Percentiles rank a stretch among this genome's conserved stretches.
phyloP scores from a whole-genome alignment of 176 grass and related monocot species.

The Oryza nivara region DNA sequence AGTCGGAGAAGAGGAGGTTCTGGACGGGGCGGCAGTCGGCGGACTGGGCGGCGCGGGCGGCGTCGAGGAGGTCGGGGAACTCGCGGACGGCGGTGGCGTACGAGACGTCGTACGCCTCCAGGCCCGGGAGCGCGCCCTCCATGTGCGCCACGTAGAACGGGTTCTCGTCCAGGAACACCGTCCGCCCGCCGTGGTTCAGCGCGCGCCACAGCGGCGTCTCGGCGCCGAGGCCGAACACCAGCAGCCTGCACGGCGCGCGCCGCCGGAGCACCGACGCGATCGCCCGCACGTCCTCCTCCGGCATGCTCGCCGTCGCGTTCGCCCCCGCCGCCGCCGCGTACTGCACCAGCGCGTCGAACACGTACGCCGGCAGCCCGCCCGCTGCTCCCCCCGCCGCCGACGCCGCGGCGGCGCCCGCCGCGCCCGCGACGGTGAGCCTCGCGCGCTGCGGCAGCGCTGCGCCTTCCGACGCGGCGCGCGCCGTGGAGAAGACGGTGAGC shows the following conservation, averaged over 20 bases:
- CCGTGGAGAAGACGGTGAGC: conserved; percentile 64
- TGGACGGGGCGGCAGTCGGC: conserved; percentile 90
- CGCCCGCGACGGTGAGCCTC: not conserved
- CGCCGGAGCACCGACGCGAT: conserved; percentile 77
- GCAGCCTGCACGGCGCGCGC: conserved; percentile 73
- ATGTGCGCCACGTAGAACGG: conserved; percentile 89
- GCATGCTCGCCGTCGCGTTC: conserved; percentile 73
- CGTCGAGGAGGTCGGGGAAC: conserved; percentile 54
- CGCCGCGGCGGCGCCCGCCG: too few relatives aligned
- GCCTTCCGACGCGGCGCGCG: conserved; percentile 2
- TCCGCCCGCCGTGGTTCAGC: conserved; percentile 90
- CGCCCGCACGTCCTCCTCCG: conserved; percentile 61
- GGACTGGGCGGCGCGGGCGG: conserved; percentile 39
- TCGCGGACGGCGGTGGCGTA: conserved; percentile 82
- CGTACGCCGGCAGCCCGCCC: conserved; percentile 46
- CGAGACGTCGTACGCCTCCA: conserved; percentile 90
- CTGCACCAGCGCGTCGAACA: conserved; percentile 86
- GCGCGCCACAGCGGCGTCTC: conserved; percentile 96
- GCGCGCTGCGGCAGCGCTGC: not conserved
- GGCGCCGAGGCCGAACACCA: conserved; percentile 85
- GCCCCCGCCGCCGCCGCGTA: conserved; percentile 73
- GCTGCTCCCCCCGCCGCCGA: not conserved
- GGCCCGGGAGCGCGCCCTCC: conserved; percentile 63
- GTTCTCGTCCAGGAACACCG: conserved; percentile 99
- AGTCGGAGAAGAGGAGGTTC: conserved; percentile 96